Conservation (phyloP, 75 land plant genomes). For the Gnetum montanum region DNA sequence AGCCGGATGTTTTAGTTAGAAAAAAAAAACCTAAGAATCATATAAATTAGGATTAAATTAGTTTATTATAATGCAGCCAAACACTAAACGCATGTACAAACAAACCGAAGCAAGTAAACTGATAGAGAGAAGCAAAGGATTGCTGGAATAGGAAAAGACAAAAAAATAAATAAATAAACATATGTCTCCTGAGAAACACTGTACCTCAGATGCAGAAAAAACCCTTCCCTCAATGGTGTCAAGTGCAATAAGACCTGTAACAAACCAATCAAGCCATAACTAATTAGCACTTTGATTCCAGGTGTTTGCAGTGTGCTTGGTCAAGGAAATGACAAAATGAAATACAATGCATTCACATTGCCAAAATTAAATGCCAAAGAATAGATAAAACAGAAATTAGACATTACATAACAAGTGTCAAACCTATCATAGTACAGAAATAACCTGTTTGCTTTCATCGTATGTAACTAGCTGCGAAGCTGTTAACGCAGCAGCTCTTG, state of each 20-base stretch:
- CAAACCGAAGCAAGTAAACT: too few relatives aligned
- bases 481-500: constrained; percentile 67
- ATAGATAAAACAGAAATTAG: too few relatives aligned
- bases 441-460: constrained; percentile 81
- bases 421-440: neutral
- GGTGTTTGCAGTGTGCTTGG: neutral
- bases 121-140: too few relatives aligned
- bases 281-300: too few relatives aligned
- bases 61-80: too few relatives aligned
- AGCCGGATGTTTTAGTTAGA: neutral
- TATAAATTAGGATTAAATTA: too few relatives aligned
- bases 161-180: too few relatives aligned
- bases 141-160: too few relatives aligned
- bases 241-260: constrained; percentile 37
- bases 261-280: neutral
- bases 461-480: constrained; percentile 78
- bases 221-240: constrained; percentile 58
- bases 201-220: constrained; percentile 67
- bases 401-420: neutral
- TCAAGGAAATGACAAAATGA: neutral
- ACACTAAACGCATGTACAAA: too few relatives aligned
- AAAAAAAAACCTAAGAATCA: too few relatives aligned
- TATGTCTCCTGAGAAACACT: too few relatives aligned
- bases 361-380: neutral
- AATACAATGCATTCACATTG: neutral